These are phyloP conservation scores for Calonectria naviculata DNA, from an alignment of 2,329 filamentous ascomycete genomes.

Conservation along the genomic window DNA sequence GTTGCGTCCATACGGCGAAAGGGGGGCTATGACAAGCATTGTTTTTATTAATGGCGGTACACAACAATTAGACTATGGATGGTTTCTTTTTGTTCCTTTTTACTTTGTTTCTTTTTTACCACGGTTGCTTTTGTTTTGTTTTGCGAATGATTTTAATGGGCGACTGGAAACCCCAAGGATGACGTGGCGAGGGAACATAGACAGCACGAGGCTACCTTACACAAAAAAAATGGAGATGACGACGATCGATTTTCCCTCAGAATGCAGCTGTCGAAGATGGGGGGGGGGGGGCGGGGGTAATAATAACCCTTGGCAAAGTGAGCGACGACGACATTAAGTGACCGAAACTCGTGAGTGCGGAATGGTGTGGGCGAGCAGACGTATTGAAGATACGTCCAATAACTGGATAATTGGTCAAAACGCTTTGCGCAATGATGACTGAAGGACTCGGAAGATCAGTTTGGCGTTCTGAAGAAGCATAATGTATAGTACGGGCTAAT, in stretches of 20 bases:
- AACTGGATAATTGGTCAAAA: not conserved
- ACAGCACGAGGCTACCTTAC: slow-evolving; percentile 18
- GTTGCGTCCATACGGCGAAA: slow-evolving; percentile 22
- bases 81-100: slow-evolving; percentile 32
- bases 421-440: not conserved
- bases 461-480: not conserved
- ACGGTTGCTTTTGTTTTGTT: slow-evolving; percentile 36
- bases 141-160: slow-evolving; percentile 22
- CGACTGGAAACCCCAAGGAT: slow-evolving; percentile 28
- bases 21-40: slow-evolving; percentile 41
- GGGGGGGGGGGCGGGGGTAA: slow-evolving; percentile 9
- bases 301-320: not conserved
- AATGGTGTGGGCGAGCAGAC: not conserved
- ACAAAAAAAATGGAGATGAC: slow-evolving; percentile 14
- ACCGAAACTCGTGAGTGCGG: not conserved
- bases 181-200: slow-evolving; percentile 21
- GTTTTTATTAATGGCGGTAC: slow-evolving; percentile 34
- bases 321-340: not conserved
- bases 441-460: not conserved
- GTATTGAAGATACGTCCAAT: not conserved
- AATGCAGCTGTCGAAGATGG: slow-evolving; percentile 3
- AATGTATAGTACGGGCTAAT: slow-evolving; percentile 16
- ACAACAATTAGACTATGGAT: slow-evolving; percentile 46
- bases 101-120: slow-evolving; percentile 28
- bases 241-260: slow-evolving; percentile 17